Conservation (phyloP, 176 grass and related monocot genomes). For the Triticum turgidum region DNA sequence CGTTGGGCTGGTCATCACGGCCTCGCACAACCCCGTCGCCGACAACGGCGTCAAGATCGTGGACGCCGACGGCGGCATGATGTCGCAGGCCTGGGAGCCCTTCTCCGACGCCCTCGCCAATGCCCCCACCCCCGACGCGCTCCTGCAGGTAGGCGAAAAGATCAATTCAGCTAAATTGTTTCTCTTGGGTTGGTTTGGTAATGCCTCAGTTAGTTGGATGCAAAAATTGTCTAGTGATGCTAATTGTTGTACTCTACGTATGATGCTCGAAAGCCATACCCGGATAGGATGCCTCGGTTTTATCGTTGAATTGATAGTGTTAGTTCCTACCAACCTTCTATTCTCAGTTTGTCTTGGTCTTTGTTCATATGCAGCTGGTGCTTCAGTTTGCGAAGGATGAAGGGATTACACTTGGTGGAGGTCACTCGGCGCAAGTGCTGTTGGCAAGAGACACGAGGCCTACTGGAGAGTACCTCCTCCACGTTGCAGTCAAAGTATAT, state of each 20-base stretch:
- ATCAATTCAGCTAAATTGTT: neutral
- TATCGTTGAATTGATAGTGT: constrained; percentile 2
- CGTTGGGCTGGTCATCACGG: constrained; percentile 75
- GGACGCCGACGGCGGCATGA: constrained; percentile 84
- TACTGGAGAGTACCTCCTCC: constrained; percentile 70
- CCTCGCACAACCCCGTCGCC: constrained; percentile 72
- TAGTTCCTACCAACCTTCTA: neutral
- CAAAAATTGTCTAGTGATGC: neutral
- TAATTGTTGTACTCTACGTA: neutral
- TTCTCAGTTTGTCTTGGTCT: neutral
- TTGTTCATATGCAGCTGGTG: constrained; percentile 55
- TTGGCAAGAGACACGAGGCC: constrained; percentile 91
- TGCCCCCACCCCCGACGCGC: constrained; percentile 48
- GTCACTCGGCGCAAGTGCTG: constrained; percentile 57
- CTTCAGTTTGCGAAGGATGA: constrained; percentile 68
- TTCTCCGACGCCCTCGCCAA: constrained; percentile 84
- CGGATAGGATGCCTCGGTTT: neutral
- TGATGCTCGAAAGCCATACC: neutral
- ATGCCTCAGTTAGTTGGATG: neutral
- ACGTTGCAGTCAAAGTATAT: constrained; percentile 73
- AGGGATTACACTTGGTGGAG: constrained; percentile 50
- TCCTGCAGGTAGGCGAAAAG: constrained; percentile 49
- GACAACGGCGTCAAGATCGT: constrained; percentile 95
- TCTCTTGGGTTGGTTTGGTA: neutral
- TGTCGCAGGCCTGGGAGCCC: constrained; percentile 80